Base-by-base conservation (phyloP, 2,329 filamentous ascomycete genomes). In the Meredithiella fracta region DNA sequence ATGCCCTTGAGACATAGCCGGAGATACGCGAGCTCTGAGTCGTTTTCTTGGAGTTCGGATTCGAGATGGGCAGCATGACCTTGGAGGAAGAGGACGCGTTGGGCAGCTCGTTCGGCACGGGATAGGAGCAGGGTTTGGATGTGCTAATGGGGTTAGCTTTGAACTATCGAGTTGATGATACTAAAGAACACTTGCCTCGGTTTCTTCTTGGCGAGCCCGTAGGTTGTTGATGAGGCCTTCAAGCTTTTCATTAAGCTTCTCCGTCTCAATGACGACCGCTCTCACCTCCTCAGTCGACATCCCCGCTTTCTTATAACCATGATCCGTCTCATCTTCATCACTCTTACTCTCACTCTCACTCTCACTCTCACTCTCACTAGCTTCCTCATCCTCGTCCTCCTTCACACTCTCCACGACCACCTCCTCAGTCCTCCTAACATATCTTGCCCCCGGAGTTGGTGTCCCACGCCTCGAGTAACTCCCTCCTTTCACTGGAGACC, bases 1-100 rank as follows among this genome's bases (percentile, higher is more conserved):
- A 83, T 74, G 22, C 76, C 78, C 60, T 80, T 78, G 60, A 82
- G 71, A 63, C 78, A 75, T 59, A 85, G 77, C 57, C 78, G 76
- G 44, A 81, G 72, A 63, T 78, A 78, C 47, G 76, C 72, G 26
- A 83, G 71, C 63, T 83, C 79, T 42, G 78, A 74, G 60, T 81
- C 76, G 62, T 75, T 75, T 61, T 76, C 72, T 51, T 73, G 69
- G 23, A 77, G 70, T 61, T 81, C 75, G 38, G 74, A 69, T 63
- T 78, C 79, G 76, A 85, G 69, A 59, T 80, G 73, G 42, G 70
- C 63, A 47, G 84, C 70, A 47, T 78, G 74, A 38, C 72, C 72
- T 62, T 84, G 78, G 14, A 85, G 70, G 58, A 77, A 75, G 23
- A 79, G 70, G 57, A 84, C 78, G 54, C 75, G 75, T 60, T 78